Percentiles rank a stretch among this genome's conserved stretches.
These are phyloP conservation scores for Populus nigra DNA, from an alignment of 345 rosid genomes.

Conservation along the genomic window DNA sequence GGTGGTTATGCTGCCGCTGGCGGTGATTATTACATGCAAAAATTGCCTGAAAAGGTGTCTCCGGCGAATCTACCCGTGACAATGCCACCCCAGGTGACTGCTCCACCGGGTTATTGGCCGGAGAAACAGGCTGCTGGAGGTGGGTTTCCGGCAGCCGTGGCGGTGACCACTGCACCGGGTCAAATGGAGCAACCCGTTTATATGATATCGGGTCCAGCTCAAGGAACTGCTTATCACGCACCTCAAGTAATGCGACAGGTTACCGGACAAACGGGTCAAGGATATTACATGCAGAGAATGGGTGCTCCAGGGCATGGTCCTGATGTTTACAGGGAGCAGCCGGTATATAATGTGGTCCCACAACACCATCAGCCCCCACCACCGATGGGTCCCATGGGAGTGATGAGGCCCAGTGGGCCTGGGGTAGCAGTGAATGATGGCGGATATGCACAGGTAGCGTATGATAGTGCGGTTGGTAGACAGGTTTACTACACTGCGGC, in stretches of 20 bases:
- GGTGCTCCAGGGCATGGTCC: constrained; percentile 20
- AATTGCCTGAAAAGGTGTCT: constrained; percentile 42
- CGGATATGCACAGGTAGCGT: constrained; percentile 56
- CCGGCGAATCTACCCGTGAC: constrained; percentile 28
- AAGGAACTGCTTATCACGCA: constrained; percentile 39
- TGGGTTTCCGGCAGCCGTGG: constrained; percentile 35
- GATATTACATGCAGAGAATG: constrained; percentile 68
- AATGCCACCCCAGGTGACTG: constrained; percentile 27
- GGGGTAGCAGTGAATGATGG: constrained; percentile 36
- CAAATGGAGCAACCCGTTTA: constrained; percentile 59
- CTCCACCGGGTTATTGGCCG: constrained; percentile 51
- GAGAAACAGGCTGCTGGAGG: constrained; percentile 56
- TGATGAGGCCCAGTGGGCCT: constrained; percentile 40
- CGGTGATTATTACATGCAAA: constrained; percentile 45
- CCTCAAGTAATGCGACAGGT: constrained; percentile 44
- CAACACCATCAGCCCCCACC: constrained; percentile 30
- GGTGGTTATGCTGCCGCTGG: constrained; percentile 40
- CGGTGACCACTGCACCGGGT: constrained; percentile 32
- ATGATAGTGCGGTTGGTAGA: constrained; percentile 52
- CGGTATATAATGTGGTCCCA: constrained; percentile 51
- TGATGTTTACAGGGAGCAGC: constrained; percentile 75
- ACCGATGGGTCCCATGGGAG: constrained; percentile 24
- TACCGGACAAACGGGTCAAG: constrained; percentile 57
- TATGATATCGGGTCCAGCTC: constrained; percentile 48
- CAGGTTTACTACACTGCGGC: constrained; percentile 62